phyloP scores from a whole-genome alignment of 306 rosid species.

The Vigna nakashimae region DNA sequence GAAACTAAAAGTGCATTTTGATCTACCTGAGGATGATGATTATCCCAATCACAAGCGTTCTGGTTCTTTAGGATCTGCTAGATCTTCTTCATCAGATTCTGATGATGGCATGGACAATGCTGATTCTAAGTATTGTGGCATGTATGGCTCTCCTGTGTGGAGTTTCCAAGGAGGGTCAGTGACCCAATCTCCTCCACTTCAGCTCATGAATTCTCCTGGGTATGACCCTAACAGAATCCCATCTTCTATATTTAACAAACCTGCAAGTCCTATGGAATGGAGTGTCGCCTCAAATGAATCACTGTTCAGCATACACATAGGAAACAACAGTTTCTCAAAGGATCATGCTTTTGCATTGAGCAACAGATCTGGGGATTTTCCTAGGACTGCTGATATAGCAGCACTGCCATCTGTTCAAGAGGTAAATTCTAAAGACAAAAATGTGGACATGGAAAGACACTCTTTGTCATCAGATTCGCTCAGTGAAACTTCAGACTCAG shows the following conservation, averaged over 20 bases:
- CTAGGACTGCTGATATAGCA: slow-evolving; percentile 40
- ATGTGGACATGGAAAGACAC: slow-evolving; percentile 13
- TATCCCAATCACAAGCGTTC: slow-evolving; percentile 21
- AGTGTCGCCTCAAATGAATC: slow-evolving; percentile 77
- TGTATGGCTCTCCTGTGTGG: slow-evolving; percentile 46
- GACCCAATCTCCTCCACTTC: slow-evolving; percentile 47
- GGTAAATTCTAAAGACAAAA: slow-evolving; percentile 11
- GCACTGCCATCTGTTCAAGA: slow-evolving; percentile 38
- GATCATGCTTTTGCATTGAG: slow-evolving; percentile 36
- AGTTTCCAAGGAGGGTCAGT: slow-evolving; percentile 49
- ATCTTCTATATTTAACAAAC: slow-evolving; percentile 49
- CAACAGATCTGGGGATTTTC: slow-evolving; percentile 54
- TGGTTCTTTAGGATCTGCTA: slow-evolving; percentile 42
- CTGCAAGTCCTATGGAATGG: slow-evolving; percentile 67
- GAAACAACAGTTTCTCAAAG: slow-evolving; percentile 67
- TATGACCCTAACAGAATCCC: slow-evolving; percentile 75
- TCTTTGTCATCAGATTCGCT: slow-evolving; percentile 32
- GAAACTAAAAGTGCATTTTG: slow-evolving; percentile 51
- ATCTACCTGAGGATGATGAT: slow-evolving; percentile 39
- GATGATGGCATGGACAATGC: slow-evolving; percentile 1
- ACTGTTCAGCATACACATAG: slow-evolving; percentile 68
- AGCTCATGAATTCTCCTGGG: slow-evolving; percentile 31
- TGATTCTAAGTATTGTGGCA: slow-evolving; percentile 23
- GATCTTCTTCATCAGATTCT: slow-evolving; percentile 42
- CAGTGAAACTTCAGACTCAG: neutral